A percentile compares a stretch with the other conserved stretches of the same genome.
phyloP scores from a whole-genome alignment of 108 stramenopile species.

The Mayamaea pseudoterrestris region DNA sequence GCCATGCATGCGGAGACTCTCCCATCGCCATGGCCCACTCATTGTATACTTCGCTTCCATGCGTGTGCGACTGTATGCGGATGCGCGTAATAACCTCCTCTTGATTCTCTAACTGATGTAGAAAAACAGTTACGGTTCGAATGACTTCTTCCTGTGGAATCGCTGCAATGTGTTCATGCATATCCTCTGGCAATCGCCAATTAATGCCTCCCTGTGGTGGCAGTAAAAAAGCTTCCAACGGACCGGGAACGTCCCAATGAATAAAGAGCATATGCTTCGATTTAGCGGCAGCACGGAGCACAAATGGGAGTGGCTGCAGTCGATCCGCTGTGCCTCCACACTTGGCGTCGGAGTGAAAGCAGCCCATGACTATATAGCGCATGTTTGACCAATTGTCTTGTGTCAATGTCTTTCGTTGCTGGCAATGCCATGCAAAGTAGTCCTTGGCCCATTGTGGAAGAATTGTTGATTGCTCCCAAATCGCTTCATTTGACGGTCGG shows the following conservation, averaged over 20 bases:
- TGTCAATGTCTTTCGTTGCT: slow-evolving; percentile 5
- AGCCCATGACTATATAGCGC: slow-evolving; percentile 22
- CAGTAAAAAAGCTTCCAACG: slow-evolving; percentile 30
- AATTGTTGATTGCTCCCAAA: slow-evolving; percentile 8
- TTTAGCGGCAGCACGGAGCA: slow-evolving; percentile 17
- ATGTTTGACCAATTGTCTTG: slow-evolving; percentile 13
- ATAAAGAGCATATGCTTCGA: slow-evolving; percentile 27
- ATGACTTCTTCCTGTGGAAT: neutral
- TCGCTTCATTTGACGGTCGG: neutral
- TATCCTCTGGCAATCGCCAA: slow-evolving; percentile 24
- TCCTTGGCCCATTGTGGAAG: slow-evolving; percentile 22
- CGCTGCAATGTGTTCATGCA: slow-evolving; percentile 1
- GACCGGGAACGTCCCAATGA: slow-evolving; percentile 29
- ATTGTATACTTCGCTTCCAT: slow-evolving; percentile 8
- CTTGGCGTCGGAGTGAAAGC: slow-evolving; percentile 13
- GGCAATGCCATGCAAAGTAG: slow-evolving; percentile 27
- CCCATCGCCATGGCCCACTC: neutral
- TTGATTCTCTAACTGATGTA: neutral
- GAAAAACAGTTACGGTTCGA: neutral
- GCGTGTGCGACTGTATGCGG: slow-evolving; percentile 4
- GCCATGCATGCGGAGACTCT: neutral
- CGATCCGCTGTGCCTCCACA: slow-evolving; percentile 46
- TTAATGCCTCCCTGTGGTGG: slow-evolving; percentile 32
- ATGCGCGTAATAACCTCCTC: neutral
- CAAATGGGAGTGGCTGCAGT: slow-evolving; percentile 26